A percentile compares a stretch with the other conserved stretches of the same genome.
Conservation (phyloP, 1,139 yeast species). For the Taiozyma sp. region DNA sequence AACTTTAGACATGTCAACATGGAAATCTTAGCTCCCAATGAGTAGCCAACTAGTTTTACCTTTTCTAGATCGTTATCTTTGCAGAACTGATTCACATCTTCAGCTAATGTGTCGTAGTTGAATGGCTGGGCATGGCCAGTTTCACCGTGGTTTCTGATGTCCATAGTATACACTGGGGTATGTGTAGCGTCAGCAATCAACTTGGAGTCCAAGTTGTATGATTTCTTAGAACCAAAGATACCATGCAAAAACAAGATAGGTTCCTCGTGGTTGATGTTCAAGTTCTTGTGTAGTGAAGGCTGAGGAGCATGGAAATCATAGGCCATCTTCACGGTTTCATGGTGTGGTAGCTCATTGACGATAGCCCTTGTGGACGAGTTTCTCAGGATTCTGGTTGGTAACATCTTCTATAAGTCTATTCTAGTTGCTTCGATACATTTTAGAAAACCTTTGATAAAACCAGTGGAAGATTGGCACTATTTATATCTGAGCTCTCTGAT, state of each 20-base stretch:
- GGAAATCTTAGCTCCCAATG: slow-evolving; percentile 50
- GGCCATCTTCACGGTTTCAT: slow-evolving; percentile 22
- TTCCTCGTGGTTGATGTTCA: slow-evolving; percentile 18
- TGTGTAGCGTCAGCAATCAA: slow-evolving; percentile 29
- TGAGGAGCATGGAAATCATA: slow-evolving; percentile 25
- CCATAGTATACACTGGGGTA: slow-evolving; percentile 36
- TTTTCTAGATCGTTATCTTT: slow-evolving; percentile 24
- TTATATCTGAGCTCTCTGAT: neutral
- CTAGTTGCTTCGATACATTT: neutral
- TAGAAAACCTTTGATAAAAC: slow-evolving; percentile 2
- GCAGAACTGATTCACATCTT: slow-evolving; percentile 35
- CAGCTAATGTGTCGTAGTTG: slow-evolving; percentile 36
- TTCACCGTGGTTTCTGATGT: slow-evolving; percentile 46
- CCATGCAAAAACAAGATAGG: slow-evolving; percentile 46
- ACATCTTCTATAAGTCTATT: slow-evolving; percentile 7
- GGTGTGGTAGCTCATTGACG: slow-evolving; percentile 20
- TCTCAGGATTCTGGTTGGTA: slow-evolving; percentile 17
- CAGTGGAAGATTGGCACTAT: neutral
- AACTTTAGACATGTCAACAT: slow-evolving; percentile 38
- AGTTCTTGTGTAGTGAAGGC: slow-evolving; percentile 17
- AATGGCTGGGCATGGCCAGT: slow-evolving; percentile 40
- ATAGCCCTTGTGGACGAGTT: slow-evolving; percentile 5
- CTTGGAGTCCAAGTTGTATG: slow-evolving; percentile 36
- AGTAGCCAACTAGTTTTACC: slow-evolving; percentile 42
- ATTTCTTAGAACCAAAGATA: slow-evolving; percentile 40